These are phyloP conservation scores for Echinochloa phyllopogon DNA, from an alignment of 176 grass and related monocot species.

Conservation along the genomic window DNA sequence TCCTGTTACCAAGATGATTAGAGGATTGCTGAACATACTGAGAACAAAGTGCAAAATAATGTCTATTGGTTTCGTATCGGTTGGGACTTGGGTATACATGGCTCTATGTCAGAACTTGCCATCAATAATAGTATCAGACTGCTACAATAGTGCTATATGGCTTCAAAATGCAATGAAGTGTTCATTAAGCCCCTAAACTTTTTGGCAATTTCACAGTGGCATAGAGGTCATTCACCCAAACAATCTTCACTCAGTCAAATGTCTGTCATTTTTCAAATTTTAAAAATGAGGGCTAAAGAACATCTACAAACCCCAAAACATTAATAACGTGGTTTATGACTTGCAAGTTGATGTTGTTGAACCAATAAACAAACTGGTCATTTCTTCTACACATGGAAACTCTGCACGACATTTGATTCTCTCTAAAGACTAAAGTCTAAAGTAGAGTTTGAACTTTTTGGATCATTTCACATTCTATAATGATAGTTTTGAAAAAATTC, in stretches of 20 bases:
- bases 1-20: background rate
- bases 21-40: background rate
- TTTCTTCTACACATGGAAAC: background rate
- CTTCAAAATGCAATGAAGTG: background rate
- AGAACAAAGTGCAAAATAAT: background rate
- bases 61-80: background rate
- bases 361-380: background rate
- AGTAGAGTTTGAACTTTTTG: background rate
- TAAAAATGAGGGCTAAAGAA: background rate
- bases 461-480: slow-evolving; percentile 2
- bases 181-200: background rate
- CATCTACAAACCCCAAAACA: background rate
- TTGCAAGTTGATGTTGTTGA: background rate
- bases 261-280: background rate
- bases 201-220: background rate
- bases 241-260: background rate
- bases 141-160: background rate
- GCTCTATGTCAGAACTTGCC: background rate
- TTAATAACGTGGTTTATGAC: background rate
- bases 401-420: background rate
- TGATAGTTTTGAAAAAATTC: background rate
- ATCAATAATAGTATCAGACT: background rate
- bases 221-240: background rate
- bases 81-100: background rate
- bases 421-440: background rate